Evolutionary conservation across 495 filamentous ascomycete genomes (phyloP), one percentile per base, ranked within the genome.

Genomic region (Pseudotulostoma volvatum): DNA sequence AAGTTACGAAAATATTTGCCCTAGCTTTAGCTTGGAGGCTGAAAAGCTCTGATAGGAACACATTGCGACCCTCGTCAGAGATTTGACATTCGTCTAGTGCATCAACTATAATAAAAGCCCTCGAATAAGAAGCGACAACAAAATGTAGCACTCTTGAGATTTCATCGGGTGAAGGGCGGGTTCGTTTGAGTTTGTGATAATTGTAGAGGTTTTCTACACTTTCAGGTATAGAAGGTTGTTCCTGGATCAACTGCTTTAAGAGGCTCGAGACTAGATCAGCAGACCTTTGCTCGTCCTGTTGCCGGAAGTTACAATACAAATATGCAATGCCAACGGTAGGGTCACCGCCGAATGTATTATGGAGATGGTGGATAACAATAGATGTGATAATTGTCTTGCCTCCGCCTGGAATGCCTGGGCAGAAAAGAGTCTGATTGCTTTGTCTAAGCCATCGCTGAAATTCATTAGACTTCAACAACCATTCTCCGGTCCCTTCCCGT

Each of bases 21-120:
- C 28, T 34, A 3, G 7, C 3, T 9, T 39, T 23, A 3, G 13
- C 16, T 37, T 57, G 59, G 1, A 66, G 43, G n/a, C 33, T 13
- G 11, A 51, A 49, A 1, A 66, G 31, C 9, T 41, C 39, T 1
- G 32, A 36, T 9, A 47, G 23, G 23, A 31, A 18, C n/a, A 17
- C 34, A 4, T 33, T 16, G 7, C 20, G 19, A 21, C 7, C 18
- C 16, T 23, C 25, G 18, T 16, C 18, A 32, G 39, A 36, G 15
- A 36, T 42, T 8, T 17, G 40, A 13, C 52, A 70, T 45, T 71
- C 70, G 42, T 72, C 67, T 15, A 72, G 47, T 4, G 63, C 69
- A 39, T 59, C 56, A 18, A 57, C 16, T n/a, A 57, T 37, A 9
- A 59, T 37, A 30, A 50, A 57, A 19, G 36, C 28, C 1, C 31